Evolutionary conservation across 208 protist species (phyloP).

Genomic region (Acanthamoeba culbertsoni): DNA sequence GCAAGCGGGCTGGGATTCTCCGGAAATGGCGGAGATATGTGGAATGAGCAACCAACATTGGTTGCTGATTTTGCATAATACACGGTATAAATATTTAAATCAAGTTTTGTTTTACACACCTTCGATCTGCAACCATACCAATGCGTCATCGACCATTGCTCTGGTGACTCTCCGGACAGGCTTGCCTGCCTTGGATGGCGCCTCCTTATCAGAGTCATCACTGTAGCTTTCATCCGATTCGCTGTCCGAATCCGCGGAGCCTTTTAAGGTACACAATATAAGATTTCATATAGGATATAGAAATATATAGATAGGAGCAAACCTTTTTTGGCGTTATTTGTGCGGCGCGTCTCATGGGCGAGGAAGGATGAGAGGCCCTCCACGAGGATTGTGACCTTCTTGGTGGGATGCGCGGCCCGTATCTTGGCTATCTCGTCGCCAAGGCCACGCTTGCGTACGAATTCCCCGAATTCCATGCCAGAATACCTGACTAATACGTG

Average conservation of each 20-base stretch:
- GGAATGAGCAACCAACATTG: no score
- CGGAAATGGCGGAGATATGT: no score
- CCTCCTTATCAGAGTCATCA: not conserved
- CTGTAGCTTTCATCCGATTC: no score
- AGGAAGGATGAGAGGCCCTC: not conserved
- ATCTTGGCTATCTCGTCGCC: not conserved
- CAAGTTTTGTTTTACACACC: not conserved
- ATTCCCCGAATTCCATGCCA: not conserved
- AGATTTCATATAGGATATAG: no score
- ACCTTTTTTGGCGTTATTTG: not conserved
- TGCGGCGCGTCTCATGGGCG: not conserved
- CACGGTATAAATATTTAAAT: no score
- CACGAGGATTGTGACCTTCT: constrained; percentile 6
- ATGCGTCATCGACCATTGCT: not conserved
- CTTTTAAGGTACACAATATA: no score
- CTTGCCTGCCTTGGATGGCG: not conserved
- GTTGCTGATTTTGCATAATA: no score
- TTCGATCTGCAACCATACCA: constrained; percentile 49
- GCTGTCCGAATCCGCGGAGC: no score
- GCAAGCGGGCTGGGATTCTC: no score
- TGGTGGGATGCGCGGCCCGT: not conserved
- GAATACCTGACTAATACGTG: constrained; percentile 12
- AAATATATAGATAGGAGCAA: no score
- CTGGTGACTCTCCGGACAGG: not conserved
- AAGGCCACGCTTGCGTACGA: not conserved